A percentile compares a stretch with the other conserved stretches of the same genome.
These are phyloP conservation scores for Fusarium mangiferae DNA, from an alignment of 2,329 filamentous ascomycete species.

Conservation along the genomic window DNA sequence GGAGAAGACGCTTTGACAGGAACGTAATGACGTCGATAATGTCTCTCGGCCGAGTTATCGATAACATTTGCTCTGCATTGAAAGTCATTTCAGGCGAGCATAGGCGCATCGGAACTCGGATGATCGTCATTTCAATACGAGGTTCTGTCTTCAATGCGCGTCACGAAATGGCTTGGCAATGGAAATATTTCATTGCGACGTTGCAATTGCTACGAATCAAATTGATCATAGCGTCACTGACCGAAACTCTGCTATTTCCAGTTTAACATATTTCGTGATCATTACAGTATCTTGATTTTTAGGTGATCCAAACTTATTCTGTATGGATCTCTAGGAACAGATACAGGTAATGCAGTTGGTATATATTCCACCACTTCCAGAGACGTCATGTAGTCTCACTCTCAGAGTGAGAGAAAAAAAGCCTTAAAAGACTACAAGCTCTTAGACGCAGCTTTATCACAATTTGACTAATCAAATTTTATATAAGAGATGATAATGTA, in stretches of 20 bases:
- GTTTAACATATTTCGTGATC: neutral
- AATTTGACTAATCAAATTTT: neutral
- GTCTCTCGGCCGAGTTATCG: neutral
- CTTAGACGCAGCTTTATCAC: too few species aligned
- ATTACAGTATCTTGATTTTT: too few species aligned
- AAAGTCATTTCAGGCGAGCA: neutral
- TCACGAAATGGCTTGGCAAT: neutral
- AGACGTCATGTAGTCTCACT: fast-evolving
- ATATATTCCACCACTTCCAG: fast-evolving
- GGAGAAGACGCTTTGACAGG: neutral
- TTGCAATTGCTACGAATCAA: neutral
- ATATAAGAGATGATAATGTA: neutral
- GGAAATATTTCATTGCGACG: neutral
- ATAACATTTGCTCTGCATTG: neutral
- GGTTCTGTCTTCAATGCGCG: neutral
- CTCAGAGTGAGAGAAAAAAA: neutral
- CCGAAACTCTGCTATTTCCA: neutral
- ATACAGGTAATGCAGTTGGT: fast-evolving
- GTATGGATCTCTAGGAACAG: fast-evolving
- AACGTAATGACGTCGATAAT: neutral
- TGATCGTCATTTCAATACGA: neutral
- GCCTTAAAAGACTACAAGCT: fast-evolving
- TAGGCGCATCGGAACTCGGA: neutral
- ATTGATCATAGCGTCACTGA: neutral
- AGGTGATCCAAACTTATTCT: fast-evolving